These are phyloP conservation scores for Solanum corneliomulleri DNA, from an alignment of 257 asterid genomes.

Conservation along the genomic window DNA sequence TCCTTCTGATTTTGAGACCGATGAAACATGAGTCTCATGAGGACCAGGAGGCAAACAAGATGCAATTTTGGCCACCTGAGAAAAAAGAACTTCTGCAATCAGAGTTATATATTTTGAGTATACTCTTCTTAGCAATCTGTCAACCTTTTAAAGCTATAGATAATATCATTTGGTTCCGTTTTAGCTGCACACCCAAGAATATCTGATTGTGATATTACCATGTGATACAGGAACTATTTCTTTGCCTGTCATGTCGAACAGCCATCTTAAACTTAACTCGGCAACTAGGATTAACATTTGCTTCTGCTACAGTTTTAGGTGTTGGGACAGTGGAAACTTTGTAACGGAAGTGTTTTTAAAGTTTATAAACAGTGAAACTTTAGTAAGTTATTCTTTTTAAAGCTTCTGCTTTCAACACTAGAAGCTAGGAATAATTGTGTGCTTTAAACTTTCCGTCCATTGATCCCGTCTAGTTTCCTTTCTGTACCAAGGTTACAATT, in stretches of 20 bases:
- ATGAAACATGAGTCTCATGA: background rate
- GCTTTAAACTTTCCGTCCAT: background rate
- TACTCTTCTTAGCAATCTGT: background rate
- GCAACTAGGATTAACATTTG: background rate
- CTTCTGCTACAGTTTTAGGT: background rate
- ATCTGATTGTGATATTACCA: background rate
- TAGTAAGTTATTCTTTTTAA: too few species aligned
- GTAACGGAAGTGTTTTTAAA: background rate
- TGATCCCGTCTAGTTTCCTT: background rate
- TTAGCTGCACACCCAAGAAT: background rate
- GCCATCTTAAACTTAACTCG: background rate
- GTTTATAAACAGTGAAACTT: background rate
- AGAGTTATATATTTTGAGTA: background rate
- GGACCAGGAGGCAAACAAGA: background rate
- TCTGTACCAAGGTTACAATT: background rate
- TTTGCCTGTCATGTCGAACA: background rate
- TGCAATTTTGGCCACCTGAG: background rate
- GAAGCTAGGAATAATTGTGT: background rate
- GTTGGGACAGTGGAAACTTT: background rate
- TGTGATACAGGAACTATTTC: background rate
- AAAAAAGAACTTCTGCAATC: background rate
- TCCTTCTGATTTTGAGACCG: background rate
- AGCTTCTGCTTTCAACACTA: background rate
- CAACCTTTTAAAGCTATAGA: background rate
- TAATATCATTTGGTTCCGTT: background rate